Base-by-base conservation (phyloP, 768 basidiomycete species). In the Omphalotus guepiniiformis region DNA sequence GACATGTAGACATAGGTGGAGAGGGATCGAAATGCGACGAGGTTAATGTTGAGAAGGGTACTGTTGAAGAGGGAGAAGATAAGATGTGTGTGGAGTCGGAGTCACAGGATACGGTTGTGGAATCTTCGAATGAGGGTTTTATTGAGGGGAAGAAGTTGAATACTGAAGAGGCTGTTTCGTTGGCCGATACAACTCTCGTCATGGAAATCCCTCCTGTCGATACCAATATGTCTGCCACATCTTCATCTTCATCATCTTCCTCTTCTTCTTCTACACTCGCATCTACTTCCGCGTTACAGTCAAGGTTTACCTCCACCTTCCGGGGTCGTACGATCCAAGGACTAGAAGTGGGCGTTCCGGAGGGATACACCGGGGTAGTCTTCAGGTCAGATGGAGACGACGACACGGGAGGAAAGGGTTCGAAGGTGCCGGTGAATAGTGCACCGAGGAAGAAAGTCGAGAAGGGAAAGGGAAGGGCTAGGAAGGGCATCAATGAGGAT, bases 301-400 rank as follows among this genome's bases (percentile, higher is more conserved):
- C n/a, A n/a, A n/a, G n/a, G n/a, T n/a, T 78, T 37, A 58, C 76
- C 0, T 82, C 89, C 9, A 67, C 85, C 0, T 93, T 93, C 63
- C 74, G 90, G 2, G 90, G 90, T 9, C 69, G 90, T n/a, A 72
- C 69, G 11, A 71, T 93, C 32, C 83, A 86, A 36, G 88, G 90
- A 1, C 63, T 84, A 16, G 69, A 71, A 13, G 69, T 88, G 1
- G 64, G 69, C 16, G 53, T 92, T 0, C 89, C 88, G 1, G 56
- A 64, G 5, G 88, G 88, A 0, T 92, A 88, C 57, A 56, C 67
- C 0, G 90, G 90, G 5, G 54, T 90, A 9, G 72, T 91, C 2
- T 63, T 93, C 5, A 68, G 65, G 25, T 58, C 66, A 6, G 62
- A 63, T 3, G 39, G 41, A 11, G 50, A 47, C n/a, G n/a, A n/a